phyloP scores from a whole-genome alignment of 2,329 filamentous ascomycete genomes.

The Thielaviopsis populi region DNA sequence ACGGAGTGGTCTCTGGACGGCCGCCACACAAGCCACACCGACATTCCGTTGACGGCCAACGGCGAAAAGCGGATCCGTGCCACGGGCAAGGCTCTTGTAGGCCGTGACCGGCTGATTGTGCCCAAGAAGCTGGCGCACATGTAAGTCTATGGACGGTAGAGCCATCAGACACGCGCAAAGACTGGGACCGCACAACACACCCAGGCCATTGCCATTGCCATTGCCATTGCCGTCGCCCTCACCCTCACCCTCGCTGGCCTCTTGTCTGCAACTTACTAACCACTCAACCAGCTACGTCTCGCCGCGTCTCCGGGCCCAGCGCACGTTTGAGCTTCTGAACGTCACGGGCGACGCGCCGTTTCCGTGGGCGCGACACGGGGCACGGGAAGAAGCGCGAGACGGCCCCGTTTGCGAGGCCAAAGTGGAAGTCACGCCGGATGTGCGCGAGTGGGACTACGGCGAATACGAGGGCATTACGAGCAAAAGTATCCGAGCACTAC shows the following conservation, averaged over 20 bases:
- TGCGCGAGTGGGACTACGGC: slow-evolving; percentile 80
- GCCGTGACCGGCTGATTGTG: slow-evolving; percentile 69
- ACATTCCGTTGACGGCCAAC: slow-evolving; percentile 69
- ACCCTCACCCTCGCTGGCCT: no score
- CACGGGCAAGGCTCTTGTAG: slow-evolving; percentile 72
- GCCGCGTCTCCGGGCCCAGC: slow-evolving; percentile 67
- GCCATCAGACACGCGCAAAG: no score
- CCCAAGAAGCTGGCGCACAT: slow-evolving; percentile 70
- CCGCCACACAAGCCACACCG: slow-evolving; percentile 69
- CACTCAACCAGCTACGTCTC: slow-evolving; percentile 54
- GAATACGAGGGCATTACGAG: slow-evolving; percentile 72
- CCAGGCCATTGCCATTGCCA: no score
- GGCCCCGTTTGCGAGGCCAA: slow-evolving; percentile 39
- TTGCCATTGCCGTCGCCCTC: no score
- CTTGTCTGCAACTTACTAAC: neutral
- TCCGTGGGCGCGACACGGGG: slow-evolving; percentile 49
- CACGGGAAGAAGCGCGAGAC: slow-evolving; percentile 22
- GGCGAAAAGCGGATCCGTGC: slow-evolving; percentile 62
- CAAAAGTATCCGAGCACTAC: slow-evolving; percentile 46
- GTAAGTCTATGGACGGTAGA: slow-evolving; percentile 31
- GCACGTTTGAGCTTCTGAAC: slow-evolving; percentile 77
- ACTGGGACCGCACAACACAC: no score
- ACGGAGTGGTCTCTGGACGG: slow-evolving; percentile 90
- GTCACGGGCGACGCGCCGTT: slow-evolving; percentile 53
- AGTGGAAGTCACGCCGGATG: slow-evolving; percentile 53